A percentile compares a stretch with the other conserved stretches of the same genome.
Conservation (phyloP, 768 basidiomycete species). For the Agrocybe chaxingu region DNA sequence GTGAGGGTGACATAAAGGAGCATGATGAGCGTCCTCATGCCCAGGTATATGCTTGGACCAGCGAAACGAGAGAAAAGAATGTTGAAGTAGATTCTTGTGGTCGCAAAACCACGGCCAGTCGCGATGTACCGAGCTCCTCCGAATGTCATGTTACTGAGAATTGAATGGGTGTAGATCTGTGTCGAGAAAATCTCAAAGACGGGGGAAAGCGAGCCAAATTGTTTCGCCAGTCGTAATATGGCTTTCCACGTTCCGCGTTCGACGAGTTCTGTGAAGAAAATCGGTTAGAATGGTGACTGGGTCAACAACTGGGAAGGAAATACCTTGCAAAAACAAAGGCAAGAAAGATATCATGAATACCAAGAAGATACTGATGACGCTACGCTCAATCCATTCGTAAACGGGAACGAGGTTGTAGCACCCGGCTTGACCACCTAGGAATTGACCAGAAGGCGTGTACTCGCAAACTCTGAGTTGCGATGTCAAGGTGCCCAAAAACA, state of each 20-base stretch:
- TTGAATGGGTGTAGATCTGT: conserved; percentile 97
- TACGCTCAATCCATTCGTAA: conserved; percentile 92
- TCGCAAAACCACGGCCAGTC: conserved; percentile 98
- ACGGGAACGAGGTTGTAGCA: conserved; percentile 95
- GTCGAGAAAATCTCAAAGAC: conserved; percentile 98
- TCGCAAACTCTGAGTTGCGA: conserved; percentile 75
- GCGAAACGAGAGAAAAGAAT: conserved; percentile 98
- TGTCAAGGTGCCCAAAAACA: conserved; percentile 92
- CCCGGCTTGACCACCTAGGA: conserved; percentile 75
- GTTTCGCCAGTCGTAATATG: conserved; percentile 86
- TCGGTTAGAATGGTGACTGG: not conserved
- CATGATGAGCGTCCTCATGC: conserved; percentile 89
- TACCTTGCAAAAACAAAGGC: conserved; percentile 93
- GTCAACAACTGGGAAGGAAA: conserved; percentile 10
- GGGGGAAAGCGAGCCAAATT: conserved; percentile 91
- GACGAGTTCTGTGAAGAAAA: conserved; percentile 67
- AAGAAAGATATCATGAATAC: conserved; percentile 98
- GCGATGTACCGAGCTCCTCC: conserved; percentile 99
- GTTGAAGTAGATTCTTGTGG: conserved; percentile 90
- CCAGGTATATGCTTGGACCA: conserved; percentile 96
- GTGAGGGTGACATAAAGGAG: conserved; percentile 92
- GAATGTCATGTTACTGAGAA: conserved; percentile 93
- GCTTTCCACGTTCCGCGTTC: conserved; percentile 95
- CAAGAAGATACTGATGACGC: conserved; percentile 97
- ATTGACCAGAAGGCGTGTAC: conserved; percentile 69